These are phyloP conservation scores for Candida nanaspora DNA, from an alignment of 805 yeast species.

Conservation along the genomic window DNA sequence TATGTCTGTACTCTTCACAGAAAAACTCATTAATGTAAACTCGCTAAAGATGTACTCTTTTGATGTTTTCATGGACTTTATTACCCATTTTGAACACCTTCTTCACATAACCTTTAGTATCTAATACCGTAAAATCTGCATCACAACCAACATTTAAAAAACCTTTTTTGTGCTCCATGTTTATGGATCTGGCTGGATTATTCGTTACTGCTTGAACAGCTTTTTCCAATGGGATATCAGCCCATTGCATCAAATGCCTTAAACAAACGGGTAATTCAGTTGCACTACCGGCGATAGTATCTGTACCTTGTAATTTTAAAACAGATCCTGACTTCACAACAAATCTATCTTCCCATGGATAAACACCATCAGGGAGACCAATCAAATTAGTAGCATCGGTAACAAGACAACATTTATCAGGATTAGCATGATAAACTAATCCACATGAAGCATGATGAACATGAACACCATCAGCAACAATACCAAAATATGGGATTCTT, in stretches of 20 bases:
- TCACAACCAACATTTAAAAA: slow-evolving; percentile 45
- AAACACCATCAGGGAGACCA: slow-evolving; percentile 51
- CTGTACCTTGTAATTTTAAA: slow-evolving; percentile 43
- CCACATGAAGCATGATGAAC: slow-evolving; percentile 48
- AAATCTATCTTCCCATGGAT: slow-evolving; percentile 41
- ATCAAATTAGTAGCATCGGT: slow-evolving; percentile 55
- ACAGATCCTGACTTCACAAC: slow-evolving; percentile 41
- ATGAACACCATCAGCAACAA: slow-evolving; percentile 53
- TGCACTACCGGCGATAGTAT: slow-evolving; percentile 58
- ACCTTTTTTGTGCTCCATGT: slow-evolving; percentile 38
- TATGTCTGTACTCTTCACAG: no score
- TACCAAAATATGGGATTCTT: slow-evolving; percentile 39
- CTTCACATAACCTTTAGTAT: slow-evolving; percentile 34
- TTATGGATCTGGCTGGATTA: slow-evolving; percentile 44
- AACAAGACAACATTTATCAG: slow-evolving; percentile 47
- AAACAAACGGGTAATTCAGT: slow-evolving; percentile 45
- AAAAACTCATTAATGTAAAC: no score
- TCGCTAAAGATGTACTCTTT: not conserved
- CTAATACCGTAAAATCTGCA: slow-evolving; percentile 47
- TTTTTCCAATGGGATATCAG: slow-evolving; percentile 37
- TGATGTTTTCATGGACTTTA: not conserved
- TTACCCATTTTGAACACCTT: slow-evolving; percentile 46
- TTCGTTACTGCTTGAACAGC: slow-evolving; percentile 53
- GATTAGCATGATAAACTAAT: slow-evolving; percentile 42
- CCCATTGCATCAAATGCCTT: slow-evolving; percentile 44